Conservation (phyloP, 192 early-diverging fungal species). For the Glomus cerebriforme region DNA sequence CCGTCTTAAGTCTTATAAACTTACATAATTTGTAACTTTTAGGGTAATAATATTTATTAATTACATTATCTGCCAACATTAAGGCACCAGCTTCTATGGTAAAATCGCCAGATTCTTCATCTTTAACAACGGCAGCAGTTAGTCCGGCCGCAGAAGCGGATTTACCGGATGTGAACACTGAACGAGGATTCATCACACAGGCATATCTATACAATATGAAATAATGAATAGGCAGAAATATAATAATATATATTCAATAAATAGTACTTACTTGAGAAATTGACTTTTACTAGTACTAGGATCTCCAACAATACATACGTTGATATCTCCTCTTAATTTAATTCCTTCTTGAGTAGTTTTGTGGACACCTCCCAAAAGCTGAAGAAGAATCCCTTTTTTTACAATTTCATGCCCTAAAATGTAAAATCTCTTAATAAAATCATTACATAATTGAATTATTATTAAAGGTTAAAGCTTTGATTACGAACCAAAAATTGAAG, state of each 20-base stretch:
- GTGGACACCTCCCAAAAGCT: conserved; percentile 95
- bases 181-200: conserved; percentile 84
- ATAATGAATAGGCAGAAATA: background rate
- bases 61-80: conserved; percentile 95
- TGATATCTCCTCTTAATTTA: conserved; percentile 94
- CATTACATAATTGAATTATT: background rate
- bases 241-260: background rate
- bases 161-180: conserved; percentile 96
- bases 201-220: conserved; percentile 67
- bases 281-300: conserved; percentile 95
- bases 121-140: conserved; percentile 92
- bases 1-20: background rate
- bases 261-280: conserved; percentile 77
- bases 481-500: conserved; percentile 79
- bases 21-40: background rate
- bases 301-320: conserved; percentile 96
- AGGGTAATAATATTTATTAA: background rate
- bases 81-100: conserved; percentile 97
- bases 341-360: conserved; percentile 92
- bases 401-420: conserved; percentile 82
- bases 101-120: conserved; percentile 97
- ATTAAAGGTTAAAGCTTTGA: background rate
- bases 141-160: conserved; percentile 95
- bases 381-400: conserved; percentile 93
- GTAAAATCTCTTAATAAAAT: background rate